Evolutionary conservation across 139 green algal genomes (phyloP), one percentile per base, ranked within the genome.

Genomic region (Chlamydomonas sphaeroides): DNA sequence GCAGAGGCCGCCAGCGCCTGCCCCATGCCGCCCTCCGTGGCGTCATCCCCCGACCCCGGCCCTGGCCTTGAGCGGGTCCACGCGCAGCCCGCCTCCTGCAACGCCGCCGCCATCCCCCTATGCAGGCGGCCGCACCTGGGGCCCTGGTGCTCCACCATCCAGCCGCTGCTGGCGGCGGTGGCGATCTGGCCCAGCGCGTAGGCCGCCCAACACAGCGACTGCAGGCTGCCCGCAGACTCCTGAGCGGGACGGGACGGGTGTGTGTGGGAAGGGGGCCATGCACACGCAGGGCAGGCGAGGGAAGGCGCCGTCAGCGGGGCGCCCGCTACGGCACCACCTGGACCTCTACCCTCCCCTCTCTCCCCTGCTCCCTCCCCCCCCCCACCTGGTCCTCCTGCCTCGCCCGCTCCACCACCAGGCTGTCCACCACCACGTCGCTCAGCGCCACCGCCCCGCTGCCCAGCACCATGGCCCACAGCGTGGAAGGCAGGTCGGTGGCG

Each of bases 401-500:
- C 3, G 88, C 81, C 8, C 82, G 30, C 88, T 97, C 93, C 68
- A 99, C 96, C 36, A 99, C 96, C 41, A 99, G 93, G n/a, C 92
- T 97, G 93, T 99, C 97, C 20, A 98, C 95, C 35, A 99, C 94
- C 45, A 99, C 97, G 80, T 99, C 97, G 45, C 86, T 90, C 65
- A 93, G n/a, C 59, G 59, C 59, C 59, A 36, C 59, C 59, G 59
- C 59, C 26, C n/a, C 59, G 59, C 59, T 66, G 59, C 59, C 59
- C 59, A 66, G n/a, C 59, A 66, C n/a, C n/a, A 66, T 66, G 59
- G 59, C 59, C n/a, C n/a, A 36, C 59, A 66, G 59, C n/a, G 14
- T 66, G 59, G 59, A 25, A 10, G 59, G 30, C 59, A 66, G 30
- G n/a, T 5, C 10, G n/a, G n/a, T 23, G 59, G 59, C 11, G 26